Conservation (phyloP, 352 stramenopile species). For the Pythium rhizo-oryzae region DNA sequence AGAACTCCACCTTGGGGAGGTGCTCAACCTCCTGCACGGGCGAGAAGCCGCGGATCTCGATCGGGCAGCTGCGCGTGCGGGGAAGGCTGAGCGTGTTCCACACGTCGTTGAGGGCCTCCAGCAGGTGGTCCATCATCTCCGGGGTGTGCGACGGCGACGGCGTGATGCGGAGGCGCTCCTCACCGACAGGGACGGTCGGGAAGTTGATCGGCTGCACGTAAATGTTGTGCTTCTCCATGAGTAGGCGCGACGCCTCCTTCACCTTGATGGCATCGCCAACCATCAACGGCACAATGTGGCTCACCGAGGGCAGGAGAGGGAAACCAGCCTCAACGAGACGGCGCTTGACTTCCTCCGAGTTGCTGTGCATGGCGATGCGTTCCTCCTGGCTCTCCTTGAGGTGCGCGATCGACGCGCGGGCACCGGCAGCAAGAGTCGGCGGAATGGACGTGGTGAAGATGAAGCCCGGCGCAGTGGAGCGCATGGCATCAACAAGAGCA, state of each 20-base stretch:
- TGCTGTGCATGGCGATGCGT: constrained; percentile 81
- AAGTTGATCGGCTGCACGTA: constrained; percentile 95
- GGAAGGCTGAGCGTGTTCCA: constrained; percentile 86
- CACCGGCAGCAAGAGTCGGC: constrained; percentile 83
- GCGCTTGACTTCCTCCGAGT: constrained; percentile 84
- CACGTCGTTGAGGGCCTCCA: constrained; percentile 82
- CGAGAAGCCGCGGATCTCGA: constrained; percentile 49
- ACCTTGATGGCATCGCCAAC: constrained; percentile 88
- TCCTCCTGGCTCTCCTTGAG: constrained; percentile 87
- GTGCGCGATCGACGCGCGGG: constrained; percentile 76
- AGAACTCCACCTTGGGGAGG: constrained; percentile 79
- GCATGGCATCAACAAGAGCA: constrained; percentile 86
- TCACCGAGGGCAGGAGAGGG: constrained; percentile 84
- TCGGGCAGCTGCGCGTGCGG: constrained; percentile 38
- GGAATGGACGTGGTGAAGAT: constrained; percentile 93
- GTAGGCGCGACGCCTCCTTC: constrained; percentile 87
- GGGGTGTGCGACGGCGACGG: constrained; percentile 86
- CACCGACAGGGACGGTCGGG: constrained; percentile 85
- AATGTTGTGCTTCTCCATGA: constrained; percentile 91
- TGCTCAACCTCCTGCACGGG: constrained; percentile 57
- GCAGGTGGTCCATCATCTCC: constrained; percentile 87
- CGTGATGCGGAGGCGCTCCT: constrained; percentile 90
- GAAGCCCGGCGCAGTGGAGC: constrained; percentile 84
- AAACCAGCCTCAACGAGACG: constrained; percentile 84
- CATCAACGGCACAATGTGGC: constrained; percentile 91